Evolutionary conservation across 148 eudicot species (phyloP), one percentile per base, ranked within the genome.

Genomic region (Rhododendron ovatum): DNA sequence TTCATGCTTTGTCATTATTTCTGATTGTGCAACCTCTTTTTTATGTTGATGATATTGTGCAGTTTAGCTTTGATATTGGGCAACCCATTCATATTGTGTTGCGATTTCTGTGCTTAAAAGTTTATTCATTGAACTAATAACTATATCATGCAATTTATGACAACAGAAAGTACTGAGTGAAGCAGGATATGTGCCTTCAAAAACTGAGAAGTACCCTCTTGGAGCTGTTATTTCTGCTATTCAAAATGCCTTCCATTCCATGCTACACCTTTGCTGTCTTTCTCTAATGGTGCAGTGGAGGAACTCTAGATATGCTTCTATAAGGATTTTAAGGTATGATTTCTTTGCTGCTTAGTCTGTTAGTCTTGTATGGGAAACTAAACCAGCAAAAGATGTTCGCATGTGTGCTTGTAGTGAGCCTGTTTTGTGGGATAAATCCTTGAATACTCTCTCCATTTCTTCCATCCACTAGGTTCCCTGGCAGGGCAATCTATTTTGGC

Each of bases 281-380:
- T 98, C 91, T 90, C 94, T 3, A 83, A 90, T 65, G 96, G 87
- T 88, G 96, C 96, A 82, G 82, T 96, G 35, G 87, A 94, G 86
- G 98, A 95, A 87, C 91, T 96, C 47, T 89, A 83, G 8, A 53
- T 96, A 88, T 96, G 99, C 92, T 96, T 96, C 86, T 92, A 91
- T 20, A 96, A 96, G 93, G 93, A 93, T 90, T 96, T 96, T 84
- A 90, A 93, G 98, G 99, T 96, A 87, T 85, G 86, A 28, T 57
- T 63, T 51, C n/a, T 83, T 43, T 76, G 53, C 67, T 86, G 65
- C 78, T 86, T 41, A 86, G 41, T 37, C 8, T 86, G 7, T 81
- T 47, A 76, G 28, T 8, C 24, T 26, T 18, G 20, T 17, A 37
- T 20, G 55, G 13, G 81, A 30, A 37, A 41, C 63, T 24, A 3